phyloP scores from a whole-genome alignment of 228 moss, liverwort and hornwort genomes.

The Sphagnum fallax region DNA sequence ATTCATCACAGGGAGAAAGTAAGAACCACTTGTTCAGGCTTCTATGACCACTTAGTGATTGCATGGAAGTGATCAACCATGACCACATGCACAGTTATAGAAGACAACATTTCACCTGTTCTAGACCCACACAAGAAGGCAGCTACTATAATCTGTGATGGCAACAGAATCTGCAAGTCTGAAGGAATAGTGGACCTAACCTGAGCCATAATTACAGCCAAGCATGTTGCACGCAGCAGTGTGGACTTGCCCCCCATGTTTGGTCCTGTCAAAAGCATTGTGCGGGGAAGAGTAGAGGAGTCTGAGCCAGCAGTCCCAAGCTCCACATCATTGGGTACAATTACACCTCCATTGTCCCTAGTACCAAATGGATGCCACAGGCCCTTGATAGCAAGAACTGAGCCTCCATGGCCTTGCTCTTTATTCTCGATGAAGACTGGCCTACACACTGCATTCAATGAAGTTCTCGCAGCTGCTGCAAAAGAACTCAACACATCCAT shows the following conservation, averaged over 20 bases:
- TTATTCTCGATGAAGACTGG: constrained; percentile 57
- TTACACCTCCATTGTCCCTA: constrained; percentile 69
- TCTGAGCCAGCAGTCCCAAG: constrained; percentile 40
- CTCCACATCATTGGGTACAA: constrained; percentile 85
- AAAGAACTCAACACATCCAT: constrained; percentile 79
- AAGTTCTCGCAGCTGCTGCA: constrained; percentile 45
- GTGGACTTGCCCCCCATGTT: constrained; percentile 99
- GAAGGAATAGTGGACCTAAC: constrained; percentile 13
- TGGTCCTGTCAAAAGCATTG: constrained; percentile 86
- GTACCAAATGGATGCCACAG: constrained; percentile 87
- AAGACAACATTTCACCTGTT: too few relatives aligned
- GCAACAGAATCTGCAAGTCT: too few relatives aligned
- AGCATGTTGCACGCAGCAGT: constrained; percentile 82
- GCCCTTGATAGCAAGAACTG: constrained; percentile 59
- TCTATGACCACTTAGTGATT: too few relatives aligned
- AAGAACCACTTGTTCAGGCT: too few relatives aligned
- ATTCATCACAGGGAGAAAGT: neutral
- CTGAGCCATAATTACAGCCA: constrained; percentile 91
- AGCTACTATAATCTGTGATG: too few relatives aligned
- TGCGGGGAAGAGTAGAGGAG: constrained; percentile 30
- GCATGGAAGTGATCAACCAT: too few relatives aligned
- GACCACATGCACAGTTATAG: too few relatives aligned
- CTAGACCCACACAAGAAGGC: too few relatives aligned
- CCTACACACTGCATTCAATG: constrained; percentile 71
- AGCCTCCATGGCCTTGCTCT: constrained; percentile 36